A percentile compares a stretch with the other conserved stretches of the same genome.
These are phyloP conservation scores for Aspergillus pseudoterreus DNA, from an alignment of 2,329 filamentous ascomycete genomes.

Conservation along the genomic window DNA sequence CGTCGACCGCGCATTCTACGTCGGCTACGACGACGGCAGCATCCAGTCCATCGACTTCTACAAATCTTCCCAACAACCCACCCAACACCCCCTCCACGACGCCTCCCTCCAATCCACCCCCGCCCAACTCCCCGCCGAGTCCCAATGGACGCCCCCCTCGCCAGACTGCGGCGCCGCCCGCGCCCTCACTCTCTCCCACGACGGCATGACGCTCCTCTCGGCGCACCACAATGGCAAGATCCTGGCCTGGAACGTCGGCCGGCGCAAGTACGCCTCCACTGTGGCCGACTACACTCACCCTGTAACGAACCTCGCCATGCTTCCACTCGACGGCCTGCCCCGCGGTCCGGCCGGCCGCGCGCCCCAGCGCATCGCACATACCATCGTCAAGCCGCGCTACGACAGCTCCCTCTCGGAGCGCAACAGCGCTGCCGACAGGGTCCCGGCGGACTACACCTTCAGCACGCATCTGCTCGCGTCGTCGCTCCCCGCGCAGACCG, in stretches of 20 bases:
- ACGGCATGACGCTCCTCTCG: slow-evolving; percentile 74
- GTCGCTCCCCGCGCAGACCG: neutral
- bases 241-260: slow-evolving; percentile 73
- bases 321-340: slow-evolving; percentile 56
- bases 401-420: slow-evolving; percentile 37
- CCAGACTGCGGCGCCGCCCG: slow-evolving; percentile 63
- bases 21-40: slow-evolving; percentile 74
- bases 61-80: slow-evolving; percentile 40
- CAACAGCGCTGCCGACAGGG: slow-evolving; percentile 28
- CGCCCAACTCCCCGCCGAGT: slow-evolving; percentile 38
- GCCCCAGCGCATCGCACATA: slow-evolving; percentile 47
- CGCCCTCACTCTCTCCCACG: slow-evolving; percentile 72
- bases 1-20: slow-evolving; percentile 76
- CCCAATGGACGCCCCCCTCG: slow-evolving; percentile 51
- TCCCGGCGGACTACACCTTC: slow-evolving; percentile 43
- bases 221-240: slow-evolving; percentile 79
- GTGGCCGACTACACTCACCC: slow-evolving; percentile 72
- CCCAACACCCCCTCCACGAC: slow-evolving; percentile 35
- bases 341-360: slow-evolving; percentile 34
- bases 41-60: slow-evolving; percentile 78
- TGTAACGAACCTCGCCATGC: slow-evolving; percentile 76
- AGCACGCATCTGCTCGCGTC: slow-evolving; percentile 33
- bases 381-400: slow-evolving; percentile 71
- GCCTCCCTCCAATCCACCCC: slow-evolving; percentile 36
- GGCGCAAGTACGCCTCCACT: slow-evolving; percentile 63